phyloP scores from a whole-genome alignment of 441 rosid species.

The Kokia cookei region DNA sequence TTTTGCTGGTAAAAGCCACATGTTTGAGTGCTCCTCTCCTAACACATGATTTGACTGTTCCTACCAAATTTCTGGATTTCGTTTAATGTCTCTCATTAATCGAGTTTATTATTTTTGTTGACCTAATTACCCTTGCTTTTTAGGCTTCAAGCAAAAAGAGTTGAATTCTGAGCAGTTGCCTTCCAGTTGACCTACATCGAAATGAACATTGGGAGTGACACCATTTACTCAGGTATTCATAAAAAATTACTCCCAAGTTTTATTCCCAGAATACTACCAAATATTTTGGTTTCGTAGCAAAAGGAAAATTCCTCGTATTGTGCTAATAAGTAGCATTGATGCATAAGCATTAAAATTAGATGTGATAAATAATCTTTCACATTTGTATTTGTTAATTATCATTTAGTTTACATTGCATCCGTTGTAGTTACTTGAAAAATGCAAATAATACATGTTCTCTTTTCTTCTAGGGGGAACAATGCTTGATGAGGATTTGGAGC shows the following conservation, averaged over 20 bases:
- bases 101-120: not conserved
- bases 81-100: not conserved
- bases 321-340: not conserved
- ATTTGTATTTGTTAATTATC: not conserved
- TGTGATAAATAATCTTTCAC: not conserved
- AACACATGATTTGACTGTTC: not conserved
- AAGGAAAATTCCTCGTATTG: not conserved
- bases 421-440: not conserved
- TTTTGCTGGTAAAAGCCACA: no score
- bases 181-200: not conserved
- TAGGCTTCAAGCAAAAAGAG: not conserved
- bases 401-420: not conserved
- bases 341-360: not conserved
- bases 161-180: not conserved
- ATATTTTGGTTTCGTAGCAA: not conserved
- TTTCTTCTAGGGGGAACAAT: not conserved
- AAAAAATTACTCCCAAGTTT: not conserved
- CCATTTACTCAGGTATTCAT: not conserved
- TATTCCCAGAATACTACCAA: not conserved
- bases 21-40: no score
- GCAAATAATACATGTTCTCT: not conserved
- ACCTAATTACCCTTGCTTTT: not conserved
- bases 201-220: not conserved
- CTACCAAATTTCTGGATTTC: not conserved
- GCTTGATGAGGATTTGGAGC: not conserved